phyloP scores from a whole-genome alignment of 768 basidiomycete species.

The Tremella yokohamensis region DNA sequence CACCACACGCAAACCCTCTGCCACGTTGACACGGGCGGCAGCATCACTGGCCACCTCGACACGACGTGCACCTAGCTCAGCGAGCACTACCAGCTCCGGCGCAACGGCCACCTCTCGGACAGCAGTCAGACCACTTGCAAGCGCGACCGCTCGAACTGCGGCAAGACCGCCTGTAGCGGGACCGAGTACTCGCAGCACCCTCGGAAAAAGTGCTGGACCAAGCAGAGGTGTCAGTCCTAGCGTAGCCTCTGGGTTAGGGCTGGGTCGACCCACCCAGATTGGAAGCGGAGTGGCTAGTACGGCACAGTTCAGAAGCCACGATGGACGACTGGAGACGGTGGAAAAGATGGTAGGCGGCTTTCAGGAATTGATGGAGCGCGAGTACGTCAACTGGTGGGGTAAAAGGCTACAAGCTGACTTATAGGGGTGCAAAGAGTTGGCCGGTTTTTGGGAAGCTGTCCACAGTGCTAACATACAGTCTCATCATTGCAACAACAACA shows the following conservation, averaged over 20 bases:
- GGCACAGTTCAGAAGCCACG: constrained; percentile 38
- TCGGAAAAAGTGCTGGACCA: constrained; percentile 19
- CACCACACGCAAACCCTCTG: constrained; percentile 9
- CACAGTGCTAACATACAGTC: constrained; percentile 19
- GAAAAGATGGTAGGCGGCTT: constrained; percentile 42
- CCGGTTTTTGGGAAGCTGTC: background rate
- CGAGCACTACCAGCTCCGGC: constrained; percentile 14
- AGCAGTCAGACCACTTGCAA: constrained; percentile 15
- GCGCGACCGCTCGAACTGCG: constrained; percentile 2
- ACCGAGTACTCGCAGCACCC: constrained; percentile 11
- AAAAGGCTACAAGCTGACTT: constrained; percentile 6
- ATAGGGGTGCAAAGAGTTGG: constrained; percentile 18
- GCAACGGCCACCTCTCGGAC: background rate
- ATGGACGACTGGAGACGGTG: constrained; percentile 38
- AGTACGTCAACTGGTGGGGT: constrained; percentile 6
- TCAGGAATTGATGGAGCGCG: constrained; percentile 32
- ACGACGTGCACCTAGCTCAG: constrained; percentile 16
- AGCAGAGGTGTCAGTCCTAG: constrained; percentile 38
- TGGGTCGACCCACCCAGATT: constrained; percentile 18
- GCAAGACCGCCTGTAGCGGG: constrained; percentile 25
- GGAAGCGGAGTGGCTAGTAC: constrained; percentile 39
- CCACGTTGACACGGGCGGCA: background rate
- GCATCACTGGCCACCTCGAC: constrained; percentile 6
- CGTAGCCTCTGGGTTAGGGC: constrained; percentile 4
- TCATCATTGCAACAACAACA: constrained; percentile 36